A percentile compares a stretch with the other conserved stretches of the same genome.
phyloP scores from a whole-genome alignment of 169 alveolate species.

The Cryptosporidium ryanae region DNA sequence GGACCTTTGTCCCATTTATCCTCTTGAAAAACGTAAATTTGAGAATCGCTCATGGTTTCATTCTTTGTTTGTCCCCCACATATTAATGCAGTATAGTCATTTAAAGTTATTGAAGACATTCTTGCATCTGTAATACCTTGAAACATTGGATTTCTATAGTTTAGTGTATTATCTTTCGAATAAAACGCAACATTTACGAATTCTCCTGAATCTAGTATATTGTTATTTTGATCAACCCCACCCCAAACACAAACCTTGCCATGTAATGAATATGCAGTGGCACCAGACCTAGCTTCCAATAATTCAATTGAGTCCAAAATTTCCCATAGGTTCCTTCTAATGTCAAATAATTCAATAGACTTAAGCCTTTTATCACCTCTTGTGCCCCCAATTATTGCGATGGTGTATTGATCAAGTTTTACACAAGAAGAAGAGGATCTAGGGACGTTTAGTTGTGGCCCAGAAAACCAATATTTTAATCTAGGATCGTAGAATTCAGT shows the following conservation, averaged over 20 bases:
- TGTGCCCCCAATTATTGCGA: constrained; percentile 65
- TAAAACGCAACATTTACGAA: constrained; percentile 9
- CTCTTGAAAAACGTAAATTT: constrained; percentile 32
- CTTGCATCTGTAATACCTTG: constrained; percentile 22
- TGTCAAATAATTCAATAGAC: constrained; percentile 54
- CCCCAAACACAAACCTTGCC: constrained; percentile 66
- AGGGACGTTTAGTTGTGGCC: constrained; percentile 26
- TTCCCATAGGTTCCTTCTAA: constrained; percentile 71
- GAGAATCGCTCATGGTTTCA: constrained; percentile 13
- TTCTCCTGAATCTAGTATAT: constrained; percentile 52
- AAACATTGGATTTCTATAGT: constrained; percentile 35
- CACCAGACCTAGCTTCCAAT: constrained; percentile 63
- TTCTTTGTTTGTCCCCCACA: constrained; percentile 57
- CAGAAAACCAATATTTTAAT: constrained; percentile 45
- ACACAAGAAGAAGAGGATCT: constrained; percentile 71
- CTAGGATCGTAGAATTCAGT: constrained; percentile 68
- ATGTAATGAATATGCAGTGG: constrained; percentile 26
- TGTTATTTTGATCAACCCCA: constrained; percentile 36
- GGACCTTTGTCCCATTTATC: constrained; percentile 62
- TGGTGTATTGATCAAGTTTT: constrained; percentile 22
- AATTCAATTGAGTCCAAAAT: constrained; percentile 24
- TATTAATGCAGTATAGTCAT: constrained; percentile 43
- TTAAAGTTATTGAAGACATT: constrained; percentile 7
- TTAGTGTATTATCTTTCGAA: constrained; percentile 20
- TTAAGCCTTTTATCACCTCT: constrained; percentile 43